Evolutionary conservation across 23 red algal species (phyloP), one percentile per base, ranked within the genome.

Genomic region (Chondrus crispus): DNA sequence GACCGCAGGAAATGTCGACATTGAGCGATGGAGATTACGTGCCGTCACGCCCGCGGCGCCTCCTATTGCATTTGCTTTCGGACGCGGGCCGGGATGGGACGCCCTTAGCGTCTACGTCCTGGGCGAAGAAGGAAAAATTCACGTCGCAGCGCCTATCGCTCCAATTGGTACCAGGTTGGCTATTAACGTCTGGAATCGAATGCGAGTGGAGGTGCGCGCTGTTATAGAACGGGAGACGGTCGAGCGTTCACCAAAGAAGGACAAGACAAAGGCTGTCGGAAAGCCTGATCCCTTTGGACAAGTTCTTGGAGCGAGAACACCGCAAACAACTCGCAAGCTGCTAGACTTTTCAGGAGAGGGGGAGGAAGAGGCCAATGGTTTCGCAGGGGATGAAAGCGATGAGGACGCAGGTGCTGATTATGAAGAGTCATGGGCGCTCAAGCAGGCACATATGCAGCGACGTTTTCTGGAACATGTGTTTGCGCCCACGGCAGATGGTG

Each of bases 91-190:
- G 20, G 51, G 82, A 35, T 94, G 92, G 92, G 60, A 77, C 16
- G 71, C 71, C 9, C 84, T 94, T 2, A 50, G 51, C 19, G 80
- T 86, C 13, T 94, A 80, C 35, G 75, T 94, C 30, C 83, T 94
- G 20, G 66, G 57, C 13, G 74, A 79, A 35, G 92, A 87, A 35
- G 92, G 92, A 14, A 29, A 22, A 29, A 46, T 94, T 6, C 80
- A 73, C 52, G 92, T 94, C 55, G 92, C 89, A 24, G 55, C 89
- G 6, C 89, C 89, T 2, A 73, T 92, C 28, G 89, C 89, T 22
- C 89, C 89, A 30, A 58, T 92, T 41, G 89, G 77, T 11, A 84
- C 89, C 42, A 66, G 39, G 3, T 7, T 92, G 3, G 22, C 57
- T 18, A 5, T 73, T 44, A 58, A 18, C 16, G 39, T 52, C 14